Evolutionary conservation across 352 stramenopile species (phyloP).

Genomic region (Thraustochytrium striatum): DNA sequence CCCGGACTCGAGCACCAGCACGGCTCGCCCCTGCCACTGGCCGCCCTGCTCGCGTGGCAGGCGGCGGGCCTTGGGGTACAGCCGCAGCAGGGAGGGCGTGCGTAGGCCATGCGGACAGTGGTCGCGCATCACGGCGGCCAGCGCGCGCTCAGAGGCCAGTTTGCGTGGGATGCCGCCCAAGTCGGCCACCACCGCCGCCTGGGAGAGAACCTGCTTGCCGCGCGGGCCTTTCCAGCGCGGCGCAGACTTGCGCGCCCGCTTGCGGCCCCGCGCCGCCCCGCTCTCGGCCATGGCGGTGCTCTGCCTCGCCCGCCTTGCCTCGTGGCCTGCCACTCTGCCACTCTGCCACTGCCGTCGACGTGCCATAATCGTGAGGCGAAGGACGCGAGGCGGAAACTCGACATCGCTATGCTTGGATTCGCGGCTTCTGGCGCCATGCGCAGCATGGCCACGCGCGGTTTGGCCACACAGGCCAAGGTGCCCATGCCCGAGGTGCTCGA

Average conservation of each 20-base stretch:
- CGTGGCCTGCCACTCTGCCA: too few species aligned
- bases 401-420: too few species aligned
- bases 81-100: background rate
- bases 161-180: background rate
- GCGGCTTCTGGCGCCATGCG: too few species aligned
- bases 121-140: background rate
- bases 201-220: background rate
- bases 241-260: background rate
- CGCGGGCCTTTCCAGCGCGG: background rate
- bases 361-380: too few species aligned
- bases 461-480: too few species aligned
- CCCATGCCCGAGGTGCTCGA: conserved; percentile 27
- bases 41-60: background rate
- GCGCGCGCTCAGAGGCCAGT: background rate
- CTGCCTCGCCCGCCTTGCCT: too few species aligned
- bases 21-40: background rate
- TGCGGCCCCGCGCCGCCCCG: too few species aligned
- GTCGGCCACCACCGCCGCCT: background rate
- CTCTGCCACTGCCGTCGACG: too few species aligned
- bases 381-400: too few species aligned
- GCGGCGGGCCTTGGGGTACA: background rate
- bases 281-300: too few species aligned
- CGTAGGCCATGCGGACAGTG: background rate
- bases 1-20: background rate
- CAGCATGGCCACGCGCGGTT: too few species aligned